Evolutionary conservation across 73 alveolate genomes (phyloP), one percentile per base, ranked within the genome.

Genomic region (Durusdinium trenchii): DNA sequence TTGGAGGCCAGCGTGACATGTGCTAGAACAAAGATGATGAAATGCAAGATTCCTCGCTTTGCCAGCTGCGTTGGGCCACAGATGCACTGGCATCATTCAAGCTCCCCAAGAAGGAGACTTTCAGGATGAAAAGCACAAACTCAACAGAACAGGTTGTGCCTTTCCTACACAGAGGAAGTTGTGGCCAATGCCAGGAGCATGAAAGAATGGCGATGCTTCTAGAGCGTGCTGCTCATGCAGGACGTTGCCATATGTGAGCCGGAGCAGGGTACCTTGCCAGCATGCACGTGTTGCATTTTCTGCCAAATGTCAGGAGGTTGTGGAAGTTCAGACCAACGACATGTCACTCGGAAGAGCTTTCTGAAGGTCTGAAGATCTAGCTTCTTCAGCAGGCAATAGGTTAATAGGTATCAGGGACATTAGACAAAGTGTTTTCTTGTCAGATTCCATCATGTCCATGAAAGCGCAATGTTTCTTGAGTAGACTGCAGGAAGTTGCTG

Each of bases 41-140:
- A n/a, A 67, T n/a, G 36, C 43, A 0, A 30, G 43, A 28, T 32
- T 42, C 81, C 36, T 18, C 42, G 43, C 81, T 10, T 47, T 48
- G 92, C 26, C 92, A 82, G 92, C 92, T 82, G 43, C 92, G 92
- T 14, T 32, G 69, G 14, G 92, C 92, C 46, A 82, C 69, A 14
- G 48, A 32, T 32, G 92, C 69, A 18, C 92, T 82, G 67, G 69
- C 71, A 48, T 46, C 92, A 35, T 82, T 82, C 48, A 48, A 69
- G 67, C 92, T 82, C 30, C 48, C 92, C 28, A 47, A 28, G 43
- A 82, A 82, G 92, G 92, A 78, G 89, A 40, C 57, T 36, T 6
- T 30, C 10, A 35, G 52, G 85, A n/a, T n/a, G n/a, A n/a, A n/a
- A n/a, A n/a, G n/a, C n/a, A n/a, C n/a, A n/a, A n/a, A n/a, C n/a